phyloP scores from a whole-genome alignment of 1,284 basidiomycete genomes.

The Prillingera fragicola region DNA sequence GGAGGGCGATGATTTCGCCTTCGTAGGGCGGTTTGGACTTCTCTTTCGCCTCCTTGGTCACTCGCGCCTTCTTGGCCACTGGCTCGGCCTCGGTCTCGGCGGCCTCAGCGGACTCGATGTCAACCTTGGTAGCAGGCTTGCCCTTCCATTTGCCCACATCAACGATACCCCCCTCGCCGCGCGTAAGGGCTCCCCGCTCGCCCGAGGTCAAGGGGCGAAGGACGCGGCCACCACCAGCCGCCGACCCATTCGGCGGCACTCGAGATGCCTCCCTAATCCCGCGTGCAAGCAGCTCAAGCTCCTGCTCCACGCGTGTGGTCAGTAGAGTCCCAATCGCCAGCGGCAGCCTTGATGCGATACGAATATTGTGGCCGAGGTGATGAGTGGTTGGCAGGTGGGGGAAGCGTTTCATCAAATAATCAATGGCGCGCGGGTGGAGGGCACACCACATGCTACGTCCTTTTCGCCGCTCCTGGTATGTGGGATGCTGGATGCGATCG shows the following conservation, averaged over 20 bases:
- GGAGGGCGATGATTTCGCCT: too few species aligned
- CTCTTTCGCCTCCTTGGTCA: too few species aligned
- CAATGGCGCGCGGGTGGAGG: constrained; percentile 10
- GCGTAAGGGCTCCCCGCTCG: too few species aligned
- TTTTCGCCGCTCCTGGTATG: constrained; percentile 2
- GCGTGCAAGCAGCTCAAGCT: constrained; percentile 14
- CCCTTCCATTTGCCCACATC: too few species aligned
- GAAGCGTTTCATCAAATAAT: neutral
- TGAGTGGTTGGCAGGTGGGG: too few species aligned
- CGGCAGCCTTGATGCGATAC: constrained; percentile 4
- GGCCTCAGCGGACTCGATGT: too few species aligned
- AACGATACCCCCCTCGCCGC: too few species aligned
- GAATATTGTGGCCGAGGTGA: constrained; percentile 3
- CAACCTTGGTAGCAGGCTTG: too few species aligned
- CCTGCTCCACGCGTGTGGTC: constrained; percentile 13
- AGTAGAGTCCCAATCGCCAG: constrained; percentile 15
- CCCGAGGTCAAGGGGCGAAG: neutral
- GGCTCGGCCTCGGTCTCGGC: too few species aligned
- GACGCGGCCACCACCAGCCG: neutral
- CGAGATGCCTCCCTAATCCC: neutral
- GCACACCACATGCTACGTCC: constrained; percentile 13
- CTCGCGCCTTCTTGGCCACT: too few species aligned
- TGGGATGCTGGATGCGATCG: constrained; percentile 12
- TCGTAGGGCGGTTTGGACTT: too few species aligned
- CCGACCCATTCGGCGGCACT: neutral